Conservation (phyloP, 2,329 filamentous ascomycete genomes). For the Colletotrichum sp. region DNA sequence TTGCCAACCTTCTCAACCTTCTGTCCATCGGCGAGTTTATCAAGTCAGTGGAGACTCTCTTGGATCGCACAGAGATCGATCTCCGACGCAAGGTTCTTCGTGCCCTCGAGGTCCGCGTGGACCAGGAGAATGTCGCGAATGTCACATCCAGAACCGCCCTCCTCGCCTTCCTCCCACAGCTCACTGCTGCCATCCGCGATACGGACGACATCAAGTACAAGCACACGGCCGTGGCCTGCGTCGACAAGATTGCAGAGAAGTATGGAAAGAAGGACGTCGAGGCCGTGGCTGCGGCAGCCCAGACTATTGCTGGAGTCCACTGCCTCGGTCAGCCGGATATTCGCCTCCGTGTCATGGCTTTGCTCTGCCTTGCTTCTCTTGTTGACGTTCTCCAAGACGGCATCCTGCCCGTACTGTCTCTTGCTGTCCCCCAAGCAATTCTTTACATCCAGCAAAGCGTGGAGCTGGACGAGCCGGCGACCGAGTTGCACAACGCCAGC, state of each 20-base stretch:
- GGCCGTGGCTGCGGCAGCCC: conserved; percentile 76
- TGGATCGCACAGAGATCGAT: conserved; percentile 76
- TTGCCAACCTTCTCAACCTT: conserved; percentile 82
- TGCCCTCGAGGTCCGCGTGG: conserved; percentile 81
- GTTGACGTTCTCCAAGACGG: conserved; percentile 87
- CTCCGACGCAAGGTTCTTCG: conserved; percentile 80
- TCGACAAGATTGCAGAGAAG: conserved; percentile 92
- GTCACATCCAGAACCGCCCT: conserved; percentile 71
- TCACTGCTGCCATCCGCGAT: conserved; percentile 77
- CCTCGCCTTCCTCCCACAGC: conserved; percentile 78
- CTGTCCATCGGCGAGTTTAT: conserved; percentile 89
- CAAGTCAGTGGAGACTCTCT: conserved; percentile 81
- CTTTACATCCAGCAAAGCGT: conserved; percentile 72
- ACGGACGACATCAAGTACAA: conserved; percentile 78
- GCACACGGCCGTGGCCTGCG: conserved; percentile 84
- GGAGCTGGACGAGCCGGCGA: conserved; percentile 56
- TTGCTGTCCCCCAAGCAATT: conserved; percentile 74
- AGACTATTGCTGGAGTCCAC: conserved; percentile 75
- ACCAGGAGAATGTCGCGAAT: conserved; percentile 74
- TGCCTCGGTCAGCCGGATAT: conserved; percentile 78
- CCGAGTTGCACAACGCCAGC: conserved; percentile 78
- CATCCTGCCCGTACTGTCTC: conserved; percentile 82
- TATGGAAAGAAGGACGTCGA: conserved; percentile 92
- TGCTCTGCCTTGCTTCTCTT: conserved; percentile 87
- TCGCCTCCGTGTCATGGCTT: conserved; percentile 79